These are phyloP conservation scores for Chlorella ohadii DNA, from an alignment of 139 green algal species.

Conservation along the genomic window DNA sequence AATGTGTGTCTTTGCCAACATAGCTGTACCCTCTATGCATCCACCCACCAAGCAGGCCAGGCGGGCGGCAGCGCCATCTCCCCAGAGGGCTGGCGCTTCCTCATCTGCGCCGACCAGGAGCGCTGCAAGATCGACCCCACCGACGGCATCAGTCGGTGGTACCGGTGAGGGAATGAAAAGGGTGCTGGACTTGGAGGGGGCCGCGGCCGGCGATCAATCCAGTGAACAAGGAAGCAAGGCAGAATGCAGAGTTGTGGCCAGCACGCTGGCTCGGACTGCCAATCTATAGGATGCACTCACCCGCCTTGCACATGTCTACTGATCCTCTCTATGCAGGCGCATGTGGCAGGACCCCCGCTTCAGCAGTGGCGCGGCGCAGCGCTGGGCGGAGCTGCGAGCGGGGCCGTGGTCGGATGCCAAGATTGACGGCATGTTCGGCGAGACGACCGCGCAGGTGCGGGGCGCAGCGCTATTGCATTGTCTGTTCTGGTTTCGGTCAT, in stretches of 20 bases:
- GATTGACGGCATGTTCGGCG: neutral
- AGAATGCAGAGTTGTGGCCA: too few species aligned
- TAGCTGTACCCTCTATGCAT: too few species aligned
- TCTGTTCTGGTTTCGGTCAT: too few species aligned
- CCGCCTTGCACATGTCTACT: too few species aligned
- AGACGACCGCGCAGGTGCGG: neutral
- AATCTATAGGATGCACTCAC: too few species aligned
- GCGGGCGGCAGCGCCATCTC: constrained; percentile 77
- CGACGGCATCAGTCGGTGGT: constrained; percentile 43
- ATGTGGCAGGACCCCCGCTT: constrained; percentile 47
- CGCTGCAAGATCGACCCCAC: constrained; percentile 41
- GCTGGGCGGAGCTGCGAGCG: constrained; percentile 36
- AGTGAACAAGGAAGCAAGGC: too few species aligned
- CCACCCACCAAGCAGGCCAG: constrained; percentile 2
- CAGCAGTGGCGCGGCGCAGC: constrained; percentile 2
- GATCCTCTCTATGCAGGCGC: neutral
- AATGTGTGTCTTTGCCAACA: too few species aligned
- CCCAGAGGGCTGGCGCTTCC: constrained; percentile 58
- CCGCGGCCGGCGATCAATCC: too few species aligned
- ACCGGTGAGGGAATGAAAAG: neutral
- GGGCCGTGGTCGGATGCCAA: constrained; percentile 33
- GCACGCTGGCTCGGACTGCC: too few species aligned
- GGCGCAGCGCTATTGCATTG: too few species aligned
- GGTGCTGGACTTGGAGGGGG: neutral
- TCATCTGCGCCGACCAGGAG: constrained; percentile 48